Conservation (phyloP, 1,284 basidiomycete genomes). For the Spongiforma sp. region DNA sequence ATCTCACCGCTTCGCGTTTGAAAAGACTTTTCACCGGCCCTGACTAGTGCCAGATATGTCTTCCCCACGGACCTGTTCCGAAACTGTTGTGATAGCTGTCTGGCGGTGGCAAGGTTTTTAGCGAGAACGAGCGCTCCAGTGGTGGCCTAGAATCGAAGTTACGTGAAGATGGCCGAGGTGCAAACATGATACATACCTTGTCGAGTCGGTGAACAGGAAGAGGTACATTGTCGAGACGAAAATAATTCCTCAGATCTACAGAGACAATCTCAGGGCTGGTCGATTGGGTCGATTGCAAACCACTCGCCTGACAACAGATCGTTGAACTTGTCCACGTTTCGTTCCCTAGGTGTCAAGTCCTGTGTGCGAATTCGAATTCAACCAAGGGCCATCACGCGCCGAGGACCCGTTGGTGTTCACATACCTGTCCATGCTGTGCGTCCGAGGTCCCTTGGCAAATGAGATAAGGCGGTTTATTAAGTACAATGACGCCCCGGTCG, state of each 20-base stretch:
- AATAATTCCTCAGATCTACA: slow-evolving; percentile 45
- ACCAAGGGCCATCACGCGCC: slow-evolving; percentile 4
- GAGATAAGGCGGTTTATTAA: slow-evolving; percentile 69
- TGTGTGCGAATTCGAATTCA: slow-evolving; percentile 14
- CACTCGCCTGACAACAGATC: slow-evolving; percentile 32
- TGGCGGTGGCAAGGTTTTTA: slow-evolving; percentile 48
- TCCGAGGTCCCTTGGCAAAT: slow-evolving; percentile 54
- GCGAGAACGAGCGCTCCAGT: slow-evolving; percentile 69
- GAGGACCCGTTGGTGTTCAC: slow-evolving; percentile 17
- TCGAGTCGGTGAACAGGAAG: slow-evolving; percentile 70
- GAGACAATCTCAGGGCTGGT: background rate
- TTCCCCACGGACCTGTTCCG: slow-evolving; percentile 53
- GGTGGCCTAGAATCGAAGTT: slow-evolving; percentile 50
- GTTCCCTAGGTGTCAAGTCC: slow-evolving; percentile 28
- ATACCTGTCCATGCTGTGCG: slow-evolving; percentile 25
- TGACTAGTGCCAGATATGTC: slow-evolving; percentile 70
- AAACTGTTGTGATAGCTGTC: slow-evolving; percentile 61
- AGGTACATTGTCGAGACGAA: slow-evolving; percentile 44
- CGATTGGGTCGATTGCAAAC: background rate
- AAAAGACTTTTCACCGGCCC: slow-evolving; percentile 56
- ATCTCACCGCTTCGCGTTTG: slow-evolving; percentile 49
- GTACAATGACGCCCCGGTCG: slow-evolving; percentile 57
- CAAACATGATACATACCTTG: slow-evolving; percentile 48
- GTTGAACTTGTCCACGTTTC: slow-evolving; percentile 37
- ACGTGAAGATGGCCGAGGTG: background rate